Base-by-base conservation (phyloP, 352 stramenopile genomes). In the Pythium guiyangense region DNA sequence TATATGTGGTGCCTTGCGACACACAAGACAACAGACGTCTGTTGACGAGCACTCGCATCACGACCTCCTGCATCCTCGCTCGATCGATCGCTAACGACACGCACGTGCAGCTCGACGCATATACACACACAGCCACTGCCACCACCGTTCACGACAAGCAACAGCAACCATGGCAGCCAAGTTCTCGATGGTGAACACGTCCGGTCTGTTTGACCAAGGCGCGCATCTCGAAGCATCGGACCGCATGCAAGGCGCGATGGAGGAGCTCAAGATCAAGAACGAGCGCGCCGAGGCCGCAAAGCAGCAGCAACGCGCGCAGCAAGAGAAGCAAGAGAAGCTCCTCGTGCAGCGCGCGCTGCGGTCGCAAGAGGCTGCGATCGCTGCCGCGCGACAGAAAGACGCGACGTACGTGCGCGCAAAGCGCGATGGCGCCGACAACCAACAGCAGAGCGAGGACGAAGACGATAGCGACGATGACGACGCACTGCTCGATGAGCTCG, bases 161-260 rank as follows among this genome's bases (percentile, higher is more conserved):
- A 31, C 49, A 43, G 45, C 39, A 8, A 71, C 47, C 4, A 92
- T 92, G 83, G 78, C 79, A 57, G 66, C 75, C 39, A 92, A 92
- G 55, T 92, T 92, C 49, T 87, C 77, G 35, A 91, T 92, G 81
- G 81, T 68, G 48, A 86, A 84, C 59, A 83, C 72, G 4, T 86
- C 77, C 2, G 77, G 79, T 42, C 71, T 92, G 15, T 92, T 92
- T 57, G 79, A 83, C 64, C 65, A 82, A 22, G 76, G 69, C 43
- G 77, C 81, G 27, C 83, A 92, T 53, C 54, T 84, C 14, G 79
- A 90, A 61, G 79, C 83, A 6, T 77, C 78, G 15, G 79, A 89
- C 52, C 79, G 83, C 42, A 85, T 92, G 79, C 79, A 88, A 22
- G 64, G 59, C 43, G 83, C 83, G 0, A 85, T 88, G 74, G 70